Base-by-base conservation (phyloP, 2,329 filamentous ascomycete species). In the Colletotrichum tofieldiae region DNA sequence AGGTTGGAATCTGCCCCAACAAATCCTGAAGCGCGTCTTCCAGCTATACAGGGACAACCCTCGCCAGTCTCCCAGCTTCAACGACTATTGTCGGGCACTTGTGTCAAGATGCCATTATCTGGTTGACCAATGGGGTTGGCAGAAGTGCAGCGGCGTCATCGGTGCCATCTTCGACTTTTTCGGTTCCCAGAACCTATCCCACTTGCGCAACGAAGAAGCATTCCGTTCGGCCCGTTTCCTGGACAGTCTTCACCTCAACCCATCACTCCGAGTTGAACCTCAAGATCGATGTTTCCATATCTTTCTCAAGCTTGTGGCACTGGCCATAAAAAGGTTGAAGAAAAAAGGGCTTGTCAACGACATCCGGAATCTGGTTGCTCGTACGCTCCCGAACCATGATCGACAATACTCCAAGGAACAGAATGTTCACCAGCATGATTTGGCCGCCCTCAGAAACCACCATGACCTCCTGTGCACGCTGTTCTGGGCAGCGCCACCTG, bases 101-200 rank as follows among this genome's bases (percentile, higher is more conserved):
- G 81, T 92, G 41, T 84, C 85, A 23, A 87, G 91, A 39, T 93
- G 91, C 73, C 87, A 92, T 76, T 88, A 88, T 77, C 84, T 93
- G 12, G 88, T 92, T 58, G 83, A 87, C 69, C 87, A 90, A 78
- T 93, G 91, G 91, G 89, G 89, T 5, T 93, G 91, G 91, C 84
- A 84, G 47, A 88, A 84, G 72, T 89, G 87, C 75, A 88, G 86
- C 58, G 82, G 85, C 14, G 84, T 92, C 18, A 82, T 92, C 41
- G 89, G 90, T 1, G 83, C 86, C 1, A 86, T 93, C 3, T 93
- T 93, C 73, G 91, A 93, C 79, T 93, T 92, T 77, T 93, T 93
- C 75, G 90, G 90, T 12, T 87, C 87, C 2, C 89, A 90, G 73
- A 86, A 88, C 56, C 84, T 93, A 14, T 86, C 86, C 2, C 89